Base-by-base conservation (phyloP, 139 green algal genomes). In the Micromonas pusilla region DNA sequence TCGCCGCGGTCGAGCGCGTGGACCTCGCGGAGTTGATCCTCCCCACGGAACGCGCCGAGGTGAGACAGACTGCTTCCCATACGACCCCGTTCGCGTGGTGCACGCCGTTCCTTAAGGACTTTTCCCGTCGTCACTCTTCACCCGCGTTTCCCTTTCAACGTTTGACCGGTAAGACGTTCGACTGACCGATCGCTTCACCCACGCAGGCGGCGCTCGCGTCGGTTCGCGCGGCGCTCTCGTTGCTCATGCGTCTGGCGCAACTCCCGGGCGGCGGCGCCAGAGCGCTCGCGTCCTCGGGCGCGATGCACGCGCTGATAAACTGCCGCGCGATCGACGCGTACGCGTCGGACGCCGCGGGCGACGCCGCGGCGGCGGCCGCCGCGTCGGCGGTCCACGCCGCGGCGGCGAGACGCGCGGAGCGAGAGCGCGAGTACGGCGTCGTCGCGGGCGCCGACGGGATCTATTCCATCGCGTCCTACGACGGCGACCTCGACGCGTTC, bases 261-360 rank as follows among this genome's bases (percentile, higher is more conserved):
- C 16, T 70, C 2, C 31, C 28, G 21, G 63, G 28, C 63, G 31
- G 28, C 3, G 31, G 28, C 9, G 45, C 45, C 45, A 9, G 45
- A 9, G 45, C 45, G 45, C 45, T 57, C 45, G 45, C 45, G 9
- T 9, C 45, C 9, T 9, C 45, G 45, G 68, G 68, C 25, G 33
- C 68, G 68, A 33, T 75, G 52, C 19, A 19, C 36, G 36, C 68
- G 13, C 30, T 75, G 37, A 75, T 26, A 32, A 60, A 75, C 30
- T 75, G 68, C 37, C 37, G 38, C 6, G 38, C 68, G 2, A 63
- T 75, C 37, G 68, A 75, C 68, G 68, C 68, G 28, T 75, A 75
- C 37, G 68, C 37, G 1, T 34, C 52, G 5, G 33, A 62, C 9
- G 23, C 36, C 37, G 21, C 34, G 2, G 36, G 34, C 13, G 31